Conservation (phyloP, 768 basidiomycete genomes). For the Lactifluus echinatus region DNA sequence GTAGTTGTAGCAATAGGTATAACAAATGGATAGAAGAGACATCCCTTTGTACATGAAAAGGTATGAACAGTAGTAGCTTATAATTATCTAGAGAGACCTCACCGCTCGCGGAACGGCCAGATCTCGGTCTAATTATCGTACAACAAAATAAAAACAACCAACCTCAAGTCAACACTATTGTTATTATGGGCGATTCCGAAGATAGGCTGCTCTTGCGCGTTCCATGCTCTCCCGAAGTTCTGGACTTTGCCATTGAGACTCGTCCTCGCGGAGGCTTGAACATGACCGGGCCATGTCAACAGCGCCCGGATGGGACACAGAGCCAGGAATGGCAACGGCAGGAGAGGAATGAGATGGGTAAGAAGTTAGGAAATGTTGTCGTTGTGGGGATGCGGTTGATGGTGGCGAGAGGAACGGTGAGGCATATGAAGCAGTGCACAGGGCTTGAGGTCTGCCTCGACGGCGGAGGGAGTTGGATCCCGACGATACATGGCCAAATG, state of each 20-base stretch:
- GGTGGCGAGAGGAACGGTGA: constrained; percentile 25
- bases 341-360: constrained; percentile 23
- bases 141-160: neutral
- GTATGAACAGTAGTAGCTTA: neutral
- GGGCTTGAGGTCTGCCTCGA: constrained; percentile 17
- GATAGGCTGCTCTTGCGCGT: constrained; percentile 42
- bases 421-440: constrained; percentile 24
- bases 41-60: neutral
- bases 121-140: constrained; percentile 1
- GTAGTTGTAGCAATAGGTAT: neutral
- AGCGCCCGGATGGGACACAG: constrained; percentile 22
- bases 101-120: neutral
- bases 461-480: constrained; percentile 23
- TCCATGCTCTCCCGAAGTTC: constrained; percentile 68
- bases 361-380: constrained; percentile 2
- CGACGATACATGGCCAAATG: constrained; percentile 21
- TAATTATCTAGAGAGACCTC: neutral
- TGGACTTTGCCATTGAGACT: constrained; percentile 47
- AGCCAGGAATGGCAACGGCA: constrained; percentile 26
- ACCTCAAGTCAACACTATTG: neutral
- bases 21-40: constrained; percentile 4
- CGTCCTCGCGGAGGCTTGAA: constrained; percentile 36
- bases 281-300: constrained; percentile 6
- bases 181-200: constrained; percentile 13
- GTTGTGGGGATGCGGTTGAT: constrained; percentile 20